Percentiles rank a stretch among this genome's conserved stretches.
phyloP scores from a whole-genome alignment of 805 yeast genomes.

The Ogataea salicorniae region DNA sequence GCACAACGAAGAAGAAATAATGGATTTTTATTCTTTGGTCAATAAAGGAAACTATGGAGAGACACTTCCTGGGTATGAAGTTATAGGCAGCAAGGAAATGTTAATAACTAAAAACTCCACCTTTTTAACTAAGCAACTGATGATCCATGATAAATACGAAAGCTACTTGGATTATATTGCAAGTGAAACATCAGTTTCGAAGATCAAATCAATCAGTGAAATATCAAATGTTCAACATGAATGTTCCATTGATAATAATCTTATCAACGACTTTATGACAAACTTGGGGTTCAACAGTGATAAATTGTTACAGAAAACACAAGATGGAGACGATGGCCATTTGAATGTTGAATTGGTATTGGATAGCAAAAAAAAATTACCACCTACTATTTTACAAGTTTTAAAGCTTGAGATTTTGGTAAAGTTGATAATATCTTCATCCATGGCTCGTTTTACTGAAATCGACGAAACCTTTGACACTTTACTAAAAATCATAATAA shows the following conservation, averaged over 20 bases:
- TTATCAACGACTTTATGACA: constrained; percentile 1
- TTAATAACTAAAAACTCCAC: neutral
- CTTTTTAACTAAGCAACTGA: neutral
- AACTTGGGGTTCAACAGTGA: constrained; percentile 6
- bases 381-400: constrained; percentile 9
- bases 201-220: neutral
- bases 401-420: constrained; percentile 9
- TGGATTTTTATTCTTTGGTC: constrained; percentile 13
- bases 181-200: neutral
- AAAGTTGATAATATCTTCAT: constrained; percentile 1
- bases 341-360: neutral
- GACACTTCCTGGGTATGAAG: neutral
- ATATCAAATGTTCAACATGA: neutral
- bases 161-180: constrained; percentile 3
- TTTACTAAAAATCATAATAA: neutral
- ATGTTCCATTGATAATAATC: neutral
- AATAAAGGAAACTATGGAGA: constrained; percentile 5
- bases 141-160: neutral
- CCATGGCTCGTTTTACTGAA: no score
- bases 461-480: neutral
- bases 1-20: constrained; percentile 7
- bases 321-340: neutral
- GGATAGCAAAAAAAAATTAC: constrained; percentile 8
- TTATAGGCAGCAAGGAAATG: constrained; percentile 2
- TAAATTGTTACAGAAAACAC: neutral